Evolutionary conservation across 2,329 filamentous ascomycete species (phyloP), one percentile per base, ranked within the genome.

Genomic region (Beauveria scarabaeidicola): DNA sequence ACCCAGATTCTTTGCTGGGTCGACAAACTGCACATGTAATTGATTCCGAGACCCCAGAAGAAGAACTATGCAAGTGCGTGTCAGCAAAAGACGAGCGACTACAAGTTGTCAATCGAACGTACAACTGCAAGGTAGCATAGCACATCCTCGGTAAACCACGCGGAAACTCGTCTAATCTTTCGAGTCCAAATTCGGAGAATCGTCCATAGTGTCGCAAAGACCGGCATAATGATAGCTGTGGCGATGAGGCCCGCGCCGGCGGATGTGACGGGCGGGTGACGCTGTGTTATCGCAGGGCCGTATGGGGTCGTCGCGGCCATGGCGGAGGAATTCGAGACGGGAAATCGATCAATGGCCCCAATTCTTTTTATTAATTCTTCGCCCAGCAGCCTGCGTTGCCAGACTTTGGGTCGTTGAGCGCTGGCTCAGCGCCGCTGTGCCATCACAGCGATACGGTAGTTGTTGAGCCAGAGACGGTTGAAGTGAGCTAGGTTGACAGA

Each of bases 181-280:
- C 63, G 55, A 19, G 62, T 63, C 63, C 63, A 64, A 29, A 64
- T 15, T 36, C 63, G 63, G 38, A 64, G n/a, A 3, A 52, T 44
- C 7, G 62, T 63, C 63, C 63, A 64, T 6, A 51, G 21, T 4
- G 63, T 62, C 10, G 61, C 62, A 21, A 64, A 3, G 10, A 63
- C 41, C 10, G 62, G 61, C 61, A 64, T 53, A n/a, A 64, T 19
- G 3, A 64, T 44, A 19, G 56, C 51, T 29, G 61, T 51, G 19
- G 59, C 59, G 15, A 64, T 38, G 25, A 64, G 27, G n/a, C 50
- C 61, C 3, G 59, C 51, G 25, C 63, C 63, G 10, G 41, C 21
- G 23, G 48, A 27, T 23, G 52, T 56, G 36, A 63, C 52, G 11
- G 62, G 62, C 19, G 63, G 63, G 36, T 53, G 27, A 15, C 40